Base-by-base conservation (phyloP, 495 filamentous ascomycete species). In the Penicillium longicatenatum region DNA sequence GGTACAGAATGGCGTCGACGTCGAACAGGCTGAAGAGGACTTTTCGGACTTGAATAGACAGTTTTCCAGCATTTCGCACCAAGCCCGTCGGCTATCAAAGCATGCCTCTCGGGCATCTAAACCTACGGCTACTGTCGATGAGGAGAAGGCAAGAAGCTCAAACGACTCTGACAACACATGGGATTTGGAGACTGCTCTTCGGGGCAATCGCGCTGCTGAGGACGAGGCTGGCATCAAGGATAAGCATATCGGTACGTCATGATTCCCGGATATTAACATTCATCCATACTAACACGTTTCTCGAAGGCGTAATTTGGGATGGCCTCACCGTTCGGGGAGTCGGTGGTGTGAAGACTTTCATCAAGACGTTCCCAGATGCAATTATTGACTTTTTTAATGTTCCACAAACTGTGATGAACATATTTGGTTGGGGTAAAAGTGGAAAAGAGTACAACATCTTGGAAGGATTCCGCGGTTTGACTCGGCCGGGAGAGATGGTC, bases 401-500 rank as follows among this genome's bases (percentile, higher is more conserved):
- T 49, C 79, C 84, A 53, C 84, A 81, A 3, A 87, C 85, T 3
- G 56, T 81, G 50, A 80, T 77, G 75, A 70, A 73, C 14, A 52
- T 88, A n/a, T 69, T 90, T 1, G 85, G 86, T 0, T 68, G 81
- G 35, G 82, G 80, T 14, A 79, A 82, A 47, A 86, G 85, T 59
- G 86, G 84, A 3, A 75, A 77, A 50, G 87, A 92, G 66, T 82
- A 85, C 49, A 83, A 89, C 21, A 82, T 84, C 17, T 39, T 84
- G 29, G 71, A 78, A n/a, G 72, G 77, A 21, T 87, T 84, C 63
- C 69, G 73, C 6, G 86, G 86, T 31, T 75, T 86, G 50, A 74
- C 82, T 31, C 86, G 86, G 59, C 86, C 89, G 1, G 93, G 93
- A 16, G 92, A 97, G 71, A 96, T 96, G 92, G 79, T 95, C 2